These are phyloP conservation scores for Trichosporon asahii DNA, from an alignment of 1,284 basidiomycete species.

Conservation along the genomic window DNA sequence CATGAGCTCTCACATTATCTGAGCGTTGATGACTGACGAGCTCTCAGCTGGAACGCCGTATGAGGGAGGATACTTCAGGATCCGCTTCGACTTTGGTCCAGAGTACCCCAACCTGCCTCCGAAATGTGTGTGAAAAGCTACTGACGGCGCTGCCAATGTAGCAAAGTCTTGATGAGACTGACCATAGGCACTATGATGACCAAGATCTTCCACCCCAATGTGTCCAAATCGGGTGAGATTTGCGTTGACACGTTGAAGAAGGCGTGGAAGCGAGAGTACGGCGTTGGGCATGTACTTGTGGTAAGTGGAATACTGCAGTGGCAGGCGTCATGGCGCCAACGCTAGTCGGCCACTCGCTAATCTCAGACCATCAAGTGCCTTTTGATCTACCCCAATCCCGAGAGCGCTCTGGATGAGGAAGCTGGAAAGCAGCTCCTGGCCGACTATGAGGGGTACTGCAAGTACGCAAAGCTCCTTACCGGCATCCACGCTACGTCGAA, in stretches of 20 bases:
- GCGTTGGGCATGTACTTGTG: conserved; percentile 82
- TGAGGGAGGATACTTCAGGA: conserved; percentile 81
- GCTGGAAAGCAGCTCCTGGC: conserved; percentile 86
- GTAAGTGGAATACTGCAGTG: conserved; percentile 35
- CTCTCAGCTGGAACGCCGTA: conserved; percentile 90
- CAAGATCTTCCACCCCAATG: conserved; percentile 96
- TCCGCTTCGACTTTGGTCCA: conserved; percentile 76
- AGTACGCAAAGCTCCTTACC: conserved; percentile 42
- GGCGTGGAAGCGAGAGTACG: conserved; percentile 90
- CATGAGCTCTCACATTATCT: too few species aligned
- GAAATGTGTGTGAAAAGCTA: conserved; percentile 66
- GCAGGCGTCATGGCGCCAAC: background rate
- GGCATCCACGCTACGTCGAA: conserved; percentile 34
- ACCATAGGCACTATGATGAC: conserved; percentile 75
- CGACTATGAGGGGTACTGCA: conserved; percentile 78
- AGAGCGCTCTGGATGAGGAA: conserved; percentile 91
- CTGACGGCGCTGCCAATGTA: background rate
- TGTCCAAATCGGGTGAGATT: conserved; percentile 83
- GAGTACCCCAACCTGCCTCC: conserved; percentile 88
- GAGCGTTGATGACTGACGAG: too few species aligned
- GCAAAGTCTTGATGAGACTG: background rate
- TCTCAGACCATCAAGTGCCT: conserved; percentile 78
- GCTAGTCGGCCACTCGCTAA: background rate
- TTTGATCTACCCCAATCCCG: conserved; percentile 92
- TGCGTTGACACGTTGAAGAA: conserved; percentile 97